Percentiles rank a stretch among this genome's conserved stretches.
These are phyloP conservation scores for Globisporangium takayamanum DNA, from an alignment of 352 stramenopile species.

Conservation along the genomic window DNA sequence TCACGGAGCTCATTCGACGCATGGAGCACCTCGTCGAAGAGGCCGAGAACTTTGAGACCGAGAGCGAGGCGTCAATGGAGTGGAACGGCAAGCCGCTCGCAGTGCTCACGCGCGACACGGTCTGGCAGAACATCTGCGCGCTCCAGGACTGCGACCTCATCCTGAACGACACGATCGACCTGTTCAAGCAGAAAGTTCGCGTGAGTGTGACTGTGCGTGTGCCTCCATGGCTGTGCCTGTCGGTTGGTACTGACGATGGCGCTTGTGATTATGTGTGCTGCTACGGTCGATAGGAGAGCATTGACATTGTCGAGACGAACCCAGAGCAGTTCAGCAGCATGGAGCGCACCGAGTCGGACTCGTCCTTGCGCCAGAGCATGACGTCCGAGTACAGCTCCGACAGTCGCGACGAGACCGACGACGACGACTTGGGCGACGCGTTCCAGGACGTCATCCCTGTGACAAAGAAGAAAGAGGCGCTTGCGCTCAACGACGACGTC, in stretches of 20 bases:
- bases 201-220: constrained; percentile 7
- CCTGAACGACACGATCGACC: constrained; percentile 26
- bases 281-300: constrained; percentile 29
- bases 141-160: constrained; percentile 47
- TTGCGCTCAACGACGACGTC: constrained; percentile 75
- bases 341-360: constrained; percentile 33
- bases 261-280: neutral
- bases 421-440: constrained; percentile 31
- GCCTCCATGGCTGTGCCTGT: neutral
- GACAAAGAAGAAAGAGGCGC: constrained; percentile 60
- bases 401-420: constrained; percentile 36
- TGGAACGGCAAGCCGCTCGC: constrained; percentile 32
- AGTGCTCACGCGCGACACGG: constrained; percentile 33
- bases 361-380: constrained; percentile 27
- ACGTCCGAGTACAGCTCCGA: constrained; percentile 50
- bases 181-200: constrained; percentile 58
- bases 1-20: constrained; percentile 46
- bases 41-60: constrained; percentile 47
- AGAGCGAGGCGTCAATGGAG: constrained; percentile 29
- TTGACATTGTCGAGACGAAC: constrained; percentile 37
- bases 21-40: constrained; percentile 56
- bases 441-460: constrained; percentile 79
- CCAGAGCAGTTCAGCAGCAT: constrained; percentile 28
- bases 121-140: constrained; percentile 61
- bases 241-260: neutral